Percentiles rank a stretch among this genome's conserved stretches.
Conservation (phyloP, 768 basidiomycete genomes). For the Trametes maxima region DNA sequence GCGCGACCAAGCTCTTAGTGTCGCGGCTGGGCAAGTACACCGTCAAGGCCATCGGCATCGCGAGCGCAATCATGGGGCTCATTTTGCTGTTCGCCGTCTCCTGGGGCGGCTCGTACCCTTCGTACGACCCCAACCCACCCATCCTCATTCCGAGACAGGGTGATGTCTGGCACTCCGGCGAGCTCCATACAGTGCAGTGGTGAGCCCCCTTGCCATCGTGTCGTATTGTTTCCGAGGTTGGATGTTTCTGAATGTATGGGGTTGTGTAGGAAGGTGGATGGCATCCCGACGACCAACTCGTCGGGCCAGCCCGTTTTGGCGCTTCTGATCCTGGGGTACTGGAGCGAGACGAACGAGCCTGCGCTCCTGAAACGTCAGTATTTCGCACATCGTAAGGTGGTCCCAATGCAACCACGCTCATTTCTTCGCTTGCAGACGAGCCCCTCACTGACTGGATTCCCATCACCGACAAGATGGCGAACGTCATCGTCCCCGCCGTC, state of each 20-base stretch:
- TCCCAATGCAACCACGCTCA: neutral
- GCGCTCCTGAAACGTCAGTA: conserved; percentile 14
- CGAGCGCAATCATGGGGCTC: conserved; percentile 1
- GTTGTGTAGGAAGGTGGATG: conserved; percentile 5
- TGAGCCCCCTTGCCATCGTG: neutral
- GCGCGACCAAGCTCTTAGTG: neutral
- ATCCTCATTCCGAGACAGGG: conserved; percentile 16
- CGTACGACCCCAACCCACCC: conserved; percentile 3
- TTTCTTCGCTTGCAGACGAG: neutral
- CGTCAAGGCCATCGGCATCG: conserved; percentile 1
- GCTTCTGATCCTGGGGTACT: conserved; percentile 11
- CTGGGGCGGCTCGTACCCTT: conserved; percentile 15
- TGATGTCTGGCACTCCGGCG: conserved; percentile 20
- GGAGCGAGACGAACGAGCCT: conserved; percentile 4
- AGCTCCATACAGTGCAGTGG: conserved; percentile 20
- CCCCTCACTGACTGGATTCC: conserved; percentile 19
- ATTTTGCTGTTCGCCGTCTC: conserved; percentile 11
- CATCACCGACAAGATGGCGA: conserved; percentile 19
- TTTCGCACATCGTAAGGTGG: neutral
- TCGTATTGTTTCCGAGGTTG: neutral
- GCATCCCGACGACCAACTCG: conserved; percentile 10
- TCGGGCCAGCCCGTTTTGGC: conserved; percentile 10
- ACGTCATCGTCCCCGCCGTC: conserved; percentile 18
- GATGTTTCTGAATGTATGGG: neutral
- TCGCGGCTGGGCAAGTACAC: conserved; percentile 2